Evolutionary conservation across 495 filamentous ascomycete species (phyloP).

Genomic region (Xylaria scruposa): DNA sequence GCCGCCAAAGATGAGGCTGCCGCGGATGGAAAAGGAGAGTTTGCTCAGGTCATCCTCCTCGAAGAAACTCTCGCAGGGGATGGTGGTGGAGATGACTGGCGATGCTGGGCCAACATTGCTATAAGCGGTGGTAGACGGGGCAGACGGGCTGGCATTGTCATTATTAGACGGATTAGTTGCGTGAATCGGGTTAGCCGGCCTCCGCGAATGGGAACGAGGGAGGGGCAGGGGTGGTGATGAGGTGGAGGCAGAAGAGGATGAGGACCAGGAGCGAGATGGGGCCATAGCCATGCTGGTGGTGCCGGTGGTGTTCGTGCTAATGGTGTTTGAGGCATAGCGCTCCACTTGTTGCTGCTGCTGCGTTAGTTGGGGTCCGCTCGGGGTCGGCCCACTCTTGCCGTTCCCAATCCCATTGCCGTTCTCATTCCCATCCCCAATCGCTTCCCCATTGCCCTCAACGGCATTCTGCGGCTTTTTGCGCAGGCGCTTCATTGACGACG

Average conservation of each 20-base stretch:
- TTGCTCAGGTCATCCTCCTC: constrained; percentile 57
- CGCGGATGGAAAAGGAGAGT: constrained; percentile 63
- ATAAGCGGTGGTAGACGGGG: background rate
- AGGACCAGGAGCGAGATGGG: constrained; percentile 14
- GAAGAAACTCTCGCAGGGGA: constrained; percentile 59
- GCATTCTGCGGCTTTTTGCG: constrained; percentile 40
- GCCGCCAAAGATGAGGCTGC: constrained; percentile 70
- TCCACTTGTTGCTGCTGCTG: background rate
- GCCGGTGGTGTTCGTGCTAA: background rate
- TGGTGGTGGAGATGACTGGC: constrained; percentile 57
- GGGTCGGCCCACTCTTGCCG: constrained; percentile 7
- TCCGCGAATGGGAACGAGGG: constrained; percentile 13
- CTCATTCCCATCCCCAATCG: background rate
- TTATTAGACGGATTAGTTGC: constrained; percentile 15
- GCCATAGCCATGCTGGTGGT: background rate
- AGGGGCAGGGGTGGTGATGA: constrained; percentile 20
- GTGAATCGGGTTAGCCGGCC: constrained; percentile 27
- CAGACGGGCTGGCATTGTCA: background rate
- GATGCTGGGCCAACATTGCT: constrained; percentile 27
- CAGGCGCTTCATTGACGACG: constrained; percentile 37
- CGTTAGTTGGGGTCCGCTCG: background rate
- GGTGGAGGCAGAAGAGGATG: constrained; percentile 3
- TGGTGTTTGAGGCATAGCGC: background rate
- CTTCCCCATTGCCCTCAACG: constrained; percentile 13
- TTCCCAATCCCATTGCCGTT: background rate